Percentiles rank a stretch among this genome's conserved stretches.
Evolutionary conservation across 2,329 filamentous ascomycete genomes (phyloP).

Genomic region (Alternaria atra): DNA sequence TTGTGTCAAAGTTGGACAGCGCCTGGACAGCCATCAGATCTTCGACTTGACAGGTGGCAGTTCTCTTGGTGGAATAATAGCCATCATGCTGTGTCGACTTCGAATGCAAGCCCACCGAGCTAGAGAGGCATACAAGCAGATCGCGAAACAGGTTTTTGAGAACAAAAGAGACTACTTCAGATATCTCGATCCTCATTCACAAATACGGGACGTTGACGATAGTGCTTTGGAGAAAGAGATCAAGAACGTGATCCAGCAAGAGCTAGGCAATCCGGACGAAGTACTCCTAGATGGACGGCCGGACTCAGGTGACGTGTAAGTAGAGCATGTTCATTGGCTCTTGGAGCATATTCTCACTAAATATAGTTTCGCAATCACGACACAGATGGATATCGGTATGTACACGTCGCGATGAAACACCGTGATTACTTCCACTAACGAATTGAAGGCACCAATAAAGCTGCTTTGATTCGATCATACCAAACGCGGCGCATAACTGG

Average conservation of each 20-base stretch:
- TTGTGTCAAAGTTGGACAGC: constrained; percentile 36
- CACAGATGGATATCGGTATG: constrained; percentile 38
- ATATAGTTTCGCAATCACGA: constrained; percentile 39
- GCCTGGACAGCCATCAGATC: constrained; percentile 40
- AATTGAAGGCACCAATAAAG: constrained; percentile 28
- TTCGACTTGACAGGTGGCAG: constrained; percentile 44
- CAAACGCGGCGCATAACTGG: constrained; percentile 42
- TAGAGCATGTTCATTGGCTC: neutral
- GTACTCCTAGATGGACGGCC: constrained; percentile 34
- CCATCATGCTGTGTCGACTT: constrained; percentile 41
- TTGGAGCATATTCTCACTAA: constrained; percentile 11
- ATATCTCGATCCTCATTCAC: constrained; percentile 32
- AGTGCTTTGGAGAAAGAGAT: constrained; percentile 32
- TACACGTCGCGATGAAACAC: neutral
- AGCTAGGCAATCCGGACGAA: constrained; percentile 30
- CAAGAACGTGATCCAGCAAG: constrained; percentile 29
- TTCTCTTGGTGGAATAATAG: constrained; percentile 41
- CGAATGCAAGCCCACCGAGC: constrained; percentile 42
- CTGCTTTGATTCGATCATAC: constrained; percentile 44
- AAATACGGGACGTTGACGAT: constrained; percentile 15
- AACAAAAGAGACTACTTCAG: constrained; percentile 41
- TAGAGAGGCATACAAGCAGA: constrained; percentile 40
- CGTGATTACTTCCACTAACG: neutral
- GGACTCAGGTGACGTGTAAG: constrained; percentile 44
- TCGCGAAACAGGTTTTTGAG: constrained; percentile 35